Base-by-base conservation (phyloP, 2,329 filamentous ascomycete genomes). In the Fusarium nygamai region DNA sequence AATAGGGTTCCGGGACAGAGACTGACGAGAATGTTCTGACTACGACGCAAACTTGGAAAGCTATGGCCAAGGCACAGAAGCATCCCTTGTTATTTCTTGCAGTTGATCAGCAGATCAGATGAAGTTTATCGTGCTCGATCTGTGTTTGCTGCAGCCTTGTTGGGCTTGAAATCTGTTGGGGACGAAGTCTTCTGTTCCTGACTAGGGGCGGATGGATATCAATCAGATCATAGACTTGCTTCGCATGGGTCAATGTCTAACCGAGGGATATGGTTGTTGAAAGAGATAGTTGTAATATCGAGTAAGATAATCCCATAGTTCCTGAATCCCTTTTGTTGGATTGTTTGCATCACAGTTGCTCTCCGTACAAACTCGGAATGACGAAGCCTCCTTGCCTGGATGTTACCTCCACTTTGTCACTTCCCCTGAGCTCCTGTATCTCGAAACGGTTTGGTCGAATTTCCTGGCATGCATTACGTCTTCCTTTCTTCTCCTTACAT, bases 11-110 rank as follows among this genome's bases (percentile, higher is more conserved):
- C 51, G 36, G 34, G 24, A 14, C 36, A 19, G 20, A 41, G 51
- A 29, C 36, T 56, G 51, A 56, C 27, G 34, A 31, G 51, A 56
- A 29, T 56, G 27, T n/a, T 29, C 51, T 56, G 51, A 56, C 51
- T 41, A 56, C 34, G 51, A 41, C 22, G 20, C 8, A 29, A 14
- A n/a, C 27, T 56, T 29, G 34, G 43, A 56, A 56, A 56, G 27
- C 14, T n/a, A 29, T 31, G 51, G 20, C 20, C 16, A 31, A 56
- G 27, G 24, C 51, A 41, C 20, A n/a, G 8, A 12, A 38, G 6
- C 1, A n/a, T 13, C 24, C 24, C 51, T 29, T 56, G 36, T 8
- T 41, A 8, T 56, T 31, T 56, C 24, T 1, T 41, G 11, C 20
- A 41, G 14, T 41, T 41, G 34, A 31, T 56, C 34, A 41, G 12